Conservation (phyloP, 176 grass and related monocot genomes). For the Urochloa ruziziensis region DNA sequence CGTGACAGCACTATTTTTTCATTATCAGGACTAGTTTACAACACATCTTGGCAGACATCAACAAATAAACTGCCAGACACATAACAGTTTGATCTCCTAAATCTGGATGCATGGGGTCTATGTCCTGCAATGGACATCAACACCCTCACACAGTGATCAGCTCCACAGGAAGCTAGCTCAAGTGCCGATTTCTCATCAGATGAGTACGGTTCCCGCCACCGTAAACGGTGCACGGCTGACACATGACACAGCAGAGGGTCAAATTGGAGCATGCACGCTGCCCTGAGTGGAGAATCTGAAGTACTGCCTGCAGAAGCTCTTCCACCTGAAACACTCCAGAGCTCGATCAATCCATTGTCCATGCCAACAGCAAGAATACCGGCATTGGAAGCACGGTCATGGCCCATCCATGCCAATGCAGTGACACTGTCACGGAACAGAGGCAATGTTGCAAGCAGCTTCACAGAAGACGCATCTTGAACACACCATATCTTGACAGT, state of each 20-base stretch:
- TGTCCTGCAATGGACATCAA: slow-evolving; percentile 39
- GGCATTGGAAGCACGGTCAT: slow-evolving; percentile 48
- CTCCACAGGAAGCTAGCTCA: slow-evolving; percentile 85
- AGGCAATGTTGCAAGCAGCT: slow-evolving; percentile 63
- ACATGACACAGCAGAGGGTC: slow-evolving; percentile 77
- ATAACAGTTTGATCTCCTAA: neutral
- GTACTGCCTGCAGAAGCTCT: neutral
- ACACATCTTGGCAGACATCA: neutral
- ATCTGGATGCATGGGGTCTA: slow-evolving; percentile 2
- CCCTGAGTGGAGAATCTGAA: slow-evolving; percentile 27
- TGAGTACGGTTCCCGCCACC: slow-evolving; percentile 47
- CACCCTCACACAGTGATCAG: slow-evolving; percentile 87
- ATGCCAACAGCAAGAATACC: slow-evolving; percentile 76
- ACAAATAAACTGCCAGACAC: slow-evolving; percentile 2
- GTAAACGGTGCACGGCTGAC: slow-evolving; percentile 67
- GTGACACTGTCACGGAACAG: slow-evolving; percentile 93
- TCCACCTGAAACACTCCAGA: slow-evolving; percentile 65
- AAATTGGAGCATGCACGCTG: slow-evolving; percentile 51
- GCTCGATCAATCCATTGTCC: slow-evolving; percentile 91
- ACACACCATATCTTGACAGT: slow-evolving; percentile 90
- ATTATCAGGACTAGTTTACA: slow-evolving; percentile 30
- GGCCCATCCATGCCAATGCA: slow-evolving; percentile 74
- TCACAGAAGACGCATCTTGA: slow-evolving; percentile 60
- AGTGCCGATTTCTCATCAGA: slow-evolving; percentile 33
- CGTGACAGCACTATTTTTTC: neutral